Conservation (phyloP, 192 early-diverging fungal genomes). For the Podila verticillata region DNA sequence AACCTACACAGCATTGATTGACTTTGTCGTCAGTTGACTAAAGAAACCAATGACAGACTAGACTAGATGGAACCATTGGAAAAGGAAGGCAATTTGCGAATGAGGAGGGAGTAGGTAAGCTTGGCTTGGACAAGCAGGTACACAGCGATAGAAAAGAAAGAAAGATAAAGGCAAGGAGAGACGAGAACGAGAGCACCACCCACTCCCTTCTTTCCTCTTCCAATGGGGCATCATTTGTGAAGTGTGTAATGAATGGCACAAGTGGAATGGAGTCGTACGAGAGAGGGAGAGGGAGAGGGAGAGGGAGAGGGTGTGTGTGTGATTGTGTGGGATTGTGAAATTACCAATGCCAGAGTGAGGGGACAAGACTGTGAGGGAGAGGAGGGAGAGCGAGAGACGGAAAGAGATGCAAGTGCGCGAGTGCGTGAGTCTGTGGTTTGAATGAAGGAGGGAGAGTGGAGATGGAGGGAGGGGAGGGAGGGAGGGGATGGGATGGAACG, state of each 20-base stretch:
- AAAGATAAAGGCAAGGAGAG: background rate
- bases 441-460: background rate
- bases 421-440: background rate
- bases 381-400: background rate
- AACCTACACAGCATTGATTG: too few species aligned
- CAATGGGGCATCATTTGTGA: background rate
- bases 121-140: background rate
- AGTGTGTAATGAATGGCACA: too few species aligned
- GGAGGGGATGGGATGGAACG: background rate
- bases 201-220: background rate
- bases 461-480: background rate
- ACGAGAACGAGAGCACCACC: background rate
- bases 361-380: too few species aligned
- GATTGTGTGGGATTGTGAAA: too few species aligned
- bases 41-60: too few species aligned
- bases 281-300: too few species aligned
- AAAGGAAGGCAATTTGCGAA: too few species aligned
- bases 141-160: background rate
- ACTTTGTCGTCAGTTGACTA: too few species aligned
- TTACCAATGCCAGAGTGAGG: too few species aligned
- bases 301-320: too few species aligned
- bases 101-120: background rate
- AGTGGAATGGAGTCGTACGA: too few species aligned
- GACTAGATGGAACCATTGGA: too few species aligned
- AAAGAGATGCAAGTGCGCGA: background rate